A percentile compares a stretch with the other conserved stretches of the same genome.
These are phyloP conservation scores for Brasenia schreberi DNA, from an alignment of 164 flowering plant species.

Conservation along the genomic window DNA sequence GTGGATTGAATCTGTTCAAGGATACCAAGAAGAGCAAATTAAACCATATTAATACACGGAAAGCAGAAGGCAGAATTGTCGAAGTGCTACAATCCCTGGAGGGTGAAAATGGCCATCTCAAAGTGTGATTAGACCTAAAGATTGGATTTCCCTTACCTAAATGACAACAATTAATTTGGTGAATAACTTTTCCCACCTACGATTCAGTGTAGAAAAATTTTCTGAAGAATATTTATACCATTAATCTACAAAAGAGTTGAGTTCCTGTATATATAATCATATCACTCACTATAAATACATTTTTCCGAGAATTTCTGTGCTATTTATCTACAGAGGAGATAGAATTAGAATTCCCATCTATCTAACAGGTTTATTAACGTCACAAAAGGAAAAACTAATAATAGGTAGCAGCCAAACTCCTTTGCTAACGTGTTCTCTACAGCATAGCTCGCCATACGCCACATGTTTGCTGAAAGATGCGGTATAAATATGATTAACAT, in stretches of 20 bases:
- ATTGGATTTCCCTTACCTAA: no score
- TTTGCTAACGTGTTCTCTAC: not conserved
- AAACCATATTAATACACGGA: not conserved
- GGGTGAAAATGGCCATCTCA: no score
- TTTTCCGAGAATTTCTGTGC: no score
- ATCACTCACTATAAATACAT: no score
- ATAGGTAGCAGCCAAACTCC: not conserved
- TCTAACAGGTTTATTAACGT: not conserved
- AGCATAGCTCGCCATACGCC: not conserved
- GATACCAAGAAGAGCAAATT: not conserved
- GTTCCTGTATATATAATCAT: no score
- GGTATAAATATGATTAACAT: not conserved
- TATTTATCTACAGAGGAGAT: not conserved
- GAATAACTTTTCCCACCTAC: no score
- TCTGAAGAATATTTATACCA: no score
- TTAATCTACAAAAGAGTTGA: no score
- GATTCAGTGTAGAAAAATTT: no score
- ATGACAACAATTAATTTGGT: no score
- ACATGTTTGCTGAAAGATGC: not conserved
- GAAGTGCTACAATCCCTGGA: no score
- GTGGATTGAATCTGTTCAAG: not conserved
- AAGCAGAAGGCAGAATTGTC: not conserved
- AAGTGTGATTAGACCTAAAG: no score
- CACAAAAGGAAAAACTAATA: not conserved
- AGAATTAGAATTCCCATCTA: not conserved